These are phyloP conservation scores for Metarhizium anisopliae DNA, from an alignment of 2,329 filamentous ascomycete species.

Conservation along the genomic window DNA sequence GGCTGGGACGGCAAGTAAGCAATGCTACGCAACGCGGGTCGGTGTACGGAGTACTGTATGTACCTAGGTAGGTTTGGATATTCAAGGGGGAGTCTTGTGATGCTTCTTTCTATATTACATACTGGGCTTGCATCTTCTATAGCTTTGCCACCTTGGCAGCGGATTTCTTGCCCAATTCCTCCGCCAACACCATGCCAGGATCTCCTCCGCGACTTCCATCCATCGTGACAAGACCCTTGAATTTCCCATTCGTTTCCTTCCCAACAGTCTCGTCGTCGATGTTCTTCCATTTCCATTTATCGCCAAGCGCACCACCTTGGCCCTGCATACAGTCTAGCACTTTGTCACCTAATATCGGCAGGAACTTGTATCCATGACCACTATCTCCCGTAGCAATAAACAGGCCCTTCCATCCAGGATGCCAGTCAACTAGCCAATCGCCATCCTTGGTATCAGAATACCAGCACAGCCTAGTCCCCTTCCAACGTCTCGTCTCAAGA, in stretches of 20 bases:
- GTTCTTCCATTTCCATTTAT: conserved; percentile 57
- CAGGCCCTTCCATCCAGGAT: conserved; percentile 49
- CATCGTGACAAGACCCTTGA: conserved; percentile 34
- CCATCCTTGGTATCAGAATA: conserved; percentile 65
- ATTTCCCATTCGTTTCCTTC: conserved; percentile 25
- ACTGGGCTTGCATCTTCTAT: not conserved
- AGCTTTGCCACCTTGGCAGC: not conserved
- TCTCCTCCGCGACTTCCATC: conserved; percentile 44
- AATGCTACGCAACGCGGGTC: not conserved
- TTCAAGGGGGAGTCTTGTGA: not conserved
- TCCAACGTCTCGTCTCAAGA: conserved; percentile 51
- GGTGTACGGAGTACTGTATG: not conserved
- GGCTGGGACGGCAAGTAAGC: not conserved
- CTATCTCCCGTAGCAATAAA: conserved; percentile 56
- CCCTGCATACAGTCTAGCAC: conserved; percentile 47
- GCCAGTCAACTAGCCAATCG: conserved; percentile 63
- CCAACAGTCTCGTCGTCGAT: conserved; percentile 31
- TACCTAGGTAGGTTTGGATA: not conserved
- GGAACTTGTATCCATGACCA: conserved; percentile 61
- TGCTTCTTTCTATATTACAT: not conserved
- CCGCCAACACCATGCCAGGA: conserved; percentile 35
- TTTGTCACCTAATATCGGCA: conserved; percentile 56
- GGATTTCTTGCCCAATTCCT: conserved; percentile 25
- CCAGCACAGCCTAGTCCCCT: conserved; percentile 60
- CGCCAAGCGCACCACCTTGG: conserved; percentile 39